Evolutionary conservation across 495 filamentous ascomycete genomes (phyloP), one percentile per base, ranked within the genome.

Genomic region (Aspergillus indologenus): DNA sequence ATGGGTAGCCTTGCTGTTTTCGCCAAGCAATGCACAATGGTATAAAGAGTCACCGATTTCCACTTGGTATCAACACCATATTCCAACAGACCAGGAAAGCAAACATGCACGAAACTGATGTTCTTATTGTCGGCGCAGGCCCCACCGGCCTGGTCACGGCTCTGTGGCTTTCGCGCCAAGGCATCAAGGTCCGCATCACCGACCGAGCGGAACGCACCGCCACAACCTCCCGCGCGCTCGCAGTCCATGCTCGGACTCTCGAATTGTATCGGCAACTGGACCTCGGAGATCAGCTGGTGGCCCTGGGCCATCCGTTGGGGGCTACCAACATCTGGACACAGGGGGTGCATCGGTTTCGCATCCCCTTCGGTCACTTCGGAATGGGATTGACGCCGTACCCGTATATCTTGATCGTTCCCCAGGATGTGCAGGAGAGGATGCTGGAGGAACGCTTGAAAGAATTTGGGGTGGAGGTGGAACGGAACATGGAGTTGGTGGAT

Each of bases 111-210:
- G 12, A 40, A 11, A 40, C 61, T 17, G 72, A 74, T 18, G 76
- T 78, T 22, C 64, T 79, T 6, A 76, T 78, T 40, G 53, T 69
- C 6, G 77, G 77, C 11, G 77, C 71, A 48, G 77, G 77, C 15
- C 74, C 71, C 17, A 70, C 73, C 21, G 77, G 77, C 34, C 73
- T 80, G 11, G 65, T 74, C 3, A 63, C 73, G 19, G 74, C 76
- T 45, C 60, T 78, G 24, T 76, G 66, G 71, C 70, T 79, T 15
- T 63, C 69, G 24, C 58, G 53, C 45, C 70, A 73, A 58, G 70
- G 70, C 23, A 43, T 77, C 44, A 65, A 56, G 2, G 58, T 73
- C 26, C 73, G 67, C 45, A 72, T 77, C 42, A 59, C 76, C 29
- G 76, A 80, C 53, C 63, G 71, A 53, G 64, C 62, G 26, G 56